Conservation (phyloP, 2,329 filamentous ascomycete species). For the Pyricularia grisea region DNA sequence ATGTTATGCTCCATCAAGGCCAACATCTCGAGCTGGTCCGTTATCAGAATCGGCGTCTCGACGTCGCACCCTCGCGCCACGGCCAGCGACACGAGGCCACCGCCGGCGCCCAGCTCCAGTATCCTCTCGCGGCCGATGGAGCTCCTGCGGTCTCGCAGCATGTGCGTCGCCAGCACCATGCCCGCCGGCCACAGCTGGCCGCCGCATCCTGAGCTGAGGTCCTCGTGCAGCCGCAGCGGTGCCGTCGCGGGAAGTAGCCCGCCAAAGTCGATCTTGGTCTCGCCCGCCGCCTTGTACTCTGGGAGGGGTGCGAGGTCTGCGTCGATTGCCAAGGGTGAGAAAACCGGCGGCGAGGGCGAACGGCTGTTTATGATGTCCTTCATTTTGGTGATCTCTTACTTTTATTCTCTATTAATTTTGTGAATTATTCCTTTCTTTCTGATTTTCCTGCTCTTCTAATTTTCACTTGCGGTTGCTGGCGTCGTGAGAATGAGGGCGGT, state of each 20-base stretch:
- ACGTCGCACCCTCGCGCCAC: slow-evolving; percentile 46
- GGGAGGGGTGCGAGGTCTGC: slow-evolving; percentile 52
- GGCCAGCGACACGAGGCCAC: slow-evolving; percentile 70
- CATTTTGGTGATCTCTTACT: neutral
- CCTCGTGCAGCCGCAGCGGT: slow-evolving; percentile 71
- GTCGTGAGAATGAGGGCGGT: neutral
- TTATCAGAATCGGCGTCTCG: slow-evolving; percentile 59
- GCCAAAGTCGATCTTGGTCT: slow-evolving; percentile 54
- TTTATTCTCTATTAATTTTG: neutral
- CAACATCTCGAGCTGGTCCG: slow-evolving; percentile 82
- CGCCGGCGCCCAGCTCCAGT: slow-evolving; percentile 85
- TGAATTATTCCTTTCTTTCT: neutral
- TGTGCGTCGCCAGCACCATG: slow-evolving; percentile 76
- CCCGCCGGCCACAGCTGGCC: slow-evolving; percentile 93
- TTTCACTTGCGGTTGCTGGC: neutral
- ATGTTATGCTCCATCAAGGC: slow-evolving; percentile 82
- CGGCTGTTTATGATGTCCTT: neutral
- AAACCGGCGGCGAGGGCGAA: slow-evolving; percentile 8
- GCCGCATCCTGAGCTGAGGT: slow-evolving; percentile 80
- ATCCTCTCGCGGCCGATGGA: slow-evolving; percentile 59
- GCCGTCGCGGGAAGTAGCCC: slow-evolving; percentile 51
- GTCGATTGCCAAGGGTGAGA: slow-evolving; percentile 39
- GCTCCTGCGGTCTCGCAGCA: slow-evolving; percentile 64
- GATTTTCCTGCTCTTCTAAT: neutral
- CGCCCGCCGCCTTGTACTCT: slow-evolving; percentile 44